Percentiles rank a stretch among this genome's conserved stretches.
phyloP scores from a whole-genome alignment of 73 alveolate species.

The Urostyla sp. region DNA sequence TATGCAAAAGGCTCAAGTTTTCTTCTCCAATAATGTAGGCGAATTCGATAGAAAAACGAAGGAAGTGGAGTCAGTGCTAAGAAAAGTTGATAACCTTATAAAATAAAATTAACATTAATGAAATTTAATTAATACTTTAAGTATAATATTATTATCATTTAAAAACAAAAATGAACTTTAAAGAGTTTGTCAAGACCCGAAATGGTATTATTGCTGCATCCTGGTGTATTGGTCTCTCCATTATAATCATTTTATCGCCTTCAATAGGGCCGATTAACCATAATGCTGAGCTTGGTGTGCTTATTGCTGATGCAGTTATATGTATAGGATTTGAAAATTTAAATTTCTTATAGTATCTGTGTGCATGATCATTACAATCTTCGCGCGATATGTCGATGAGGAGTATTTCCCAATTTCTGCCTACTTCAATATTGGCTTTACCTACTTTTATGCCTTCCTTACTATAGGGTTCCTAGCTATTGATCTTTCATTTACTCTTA shows the following conservation, averaged over 20 bases:
- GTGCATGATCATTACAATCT: constrained; percentile 28
- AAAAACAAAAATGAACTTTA: not conserved
- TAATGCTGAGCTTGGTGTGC: constrained; percentile 2
- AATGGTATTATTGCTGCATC: constrained; percentile 28
- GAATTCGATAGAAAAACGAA: constrained; percentile 70
- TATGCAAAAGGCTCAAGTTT: constrained; percentile 62
- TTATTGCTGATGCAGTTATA: constrained; percentile 13
- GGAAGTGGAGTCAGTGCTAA: constrained; percentile 54
- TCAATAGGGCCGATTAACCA: not conserved
- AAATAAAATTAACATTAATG: not conserved
- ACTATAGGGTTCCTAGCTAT: constrained; percentile 43
- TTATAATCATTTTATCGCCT: not conserved
- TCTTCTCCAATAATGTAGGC: constrained; percentile 60
- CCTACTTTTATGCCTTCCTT: constrained; percentile 33
- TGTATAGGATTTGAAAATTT: not conserved
- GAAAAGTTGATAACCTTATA: not conserved
- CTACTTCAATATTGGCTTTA: constrained; percentile 58
- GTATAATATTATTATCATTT: not conserved
- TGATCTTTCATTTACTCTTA: constrained; percentile 44
- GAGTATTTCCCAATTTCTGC: constrained; percentile 64
- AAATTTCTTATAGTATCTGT: constrained; percentile 23
- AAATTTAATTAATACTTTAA: not conserved
- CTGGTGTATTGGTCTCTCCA: not conserved
- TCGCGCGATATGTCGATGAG: constrained; percentile 41
- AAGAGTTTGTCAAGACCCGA: constrained; percentile 9